Conservation (phyloP, 768 basidiomycete genomes). For the Rhizopogon vesiculosus region DNA sequence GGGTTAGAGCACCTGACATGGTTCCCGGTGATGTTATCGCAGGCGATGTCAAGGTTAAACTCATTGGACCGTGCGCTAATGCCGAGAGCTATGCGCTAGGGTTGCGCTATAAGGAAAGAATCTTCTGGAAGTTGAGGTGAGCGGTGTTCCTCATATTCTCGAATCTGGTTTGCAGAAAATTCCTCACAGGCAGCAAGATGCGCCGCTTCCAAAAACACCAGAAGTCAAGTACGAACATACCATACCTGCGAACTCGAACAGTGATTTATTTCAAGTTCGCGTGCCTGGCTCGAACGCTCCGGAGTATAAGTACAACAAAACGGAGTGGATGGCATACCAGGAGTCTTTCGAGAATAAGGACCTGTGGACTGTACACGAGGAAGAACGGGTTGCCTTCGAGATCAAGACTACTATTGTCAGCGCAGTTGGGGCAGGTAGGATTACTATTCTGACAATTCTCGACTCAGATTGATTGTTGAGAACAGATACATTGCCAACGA, state of each 20-base stretch:
- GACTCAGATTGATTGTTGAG: constrained; percentile 3
- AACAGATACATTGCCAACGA: background rate
- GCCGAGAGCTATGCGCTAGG: background rate
- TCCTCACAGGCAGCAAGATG: background rate
- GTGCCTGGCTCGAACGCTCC: too few species aligned
- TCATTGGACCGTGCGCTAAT: background rate
- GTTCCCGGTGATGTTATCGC: background rate
- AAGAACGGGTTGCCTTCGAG: constrained; percentile 16
- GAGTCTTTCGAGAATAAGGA: constrained; percentile 5
- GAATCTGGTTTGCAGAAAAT: background rate
- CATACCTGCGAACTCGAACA: background rate
- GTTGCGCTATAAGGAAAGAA: background rate
- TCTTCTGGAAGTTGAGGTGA: background rate
- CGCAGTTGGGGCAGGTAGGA: background rate
- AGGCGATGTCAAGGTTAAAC: background rate
- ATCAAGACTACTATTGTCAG: background rate
- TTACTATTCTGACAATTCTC: too few species aligned
- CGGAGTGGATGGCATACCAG: background rate
- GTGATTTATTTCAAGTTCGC: background rate
- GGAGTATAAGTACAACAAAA: background rate
- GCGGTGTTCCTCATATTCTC: background rate
- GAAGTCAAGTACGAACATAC: background rate
- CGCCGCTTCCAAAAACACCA: background rate
- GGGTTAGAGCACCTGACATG: background rate
- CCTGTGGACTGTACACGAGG: constrained; percentile 12